phyloP scores from a whole-genome alignment of 805 yeast genomes.

The Metschnikowia vanudenii region DNA sequence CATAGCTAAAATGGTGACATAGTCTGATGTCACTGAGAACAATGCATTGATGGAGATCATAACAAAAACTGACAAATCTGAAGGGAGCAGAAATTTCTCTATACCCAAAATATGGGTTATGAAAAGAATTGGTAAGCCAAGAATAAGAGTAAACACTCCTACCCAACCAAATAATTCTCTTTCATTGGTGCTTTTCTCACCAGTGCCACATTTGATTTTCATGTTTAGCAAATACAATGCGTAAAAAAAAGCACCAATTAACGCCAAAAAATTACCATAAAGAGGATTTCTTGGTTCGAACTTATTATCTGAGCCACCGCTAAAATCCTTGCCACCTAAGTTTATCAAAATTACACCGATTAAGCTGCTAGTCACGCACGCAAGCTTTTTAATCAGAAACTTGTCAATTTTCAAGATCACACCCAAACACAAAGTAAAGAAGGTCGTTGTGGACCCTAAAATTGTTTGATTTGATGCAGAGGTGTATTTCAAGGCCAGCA shows the following conservation, averaged over 20 bases:
- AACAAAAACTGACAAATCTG: constrained; percentile 29
- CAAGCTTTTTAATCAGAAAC: constrained; percentile 40
- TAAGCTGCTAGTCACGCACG: constrained; percentile 45
- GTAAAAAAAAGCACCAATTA: constrained; percentile 47
- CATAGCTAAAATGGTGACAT: constrained; percentile 49
- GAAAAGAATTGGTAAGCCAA: constrained; percentile 40
- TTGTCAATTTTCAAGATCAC: constrained; percentile 39
- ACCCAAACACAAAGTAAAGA: constrained; percentile 50
- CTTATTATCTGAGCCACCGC: constrained; percentile 17
- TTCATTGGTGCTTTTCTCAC: constrained; percentile 45
- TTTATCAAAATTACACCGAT: constrained; percentile 48
- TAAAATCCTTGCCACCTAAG: constrained; percentile 15
- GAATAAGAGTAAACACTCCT: constrained; percentile 42
- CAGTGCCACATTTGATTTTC: constrained; percentile 45
- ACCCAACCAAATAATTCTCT: constrained; percentile 46
- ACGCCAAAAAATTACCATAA: constrained; percentile 46
- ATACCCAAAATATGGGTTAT: constrained; percentile 36
- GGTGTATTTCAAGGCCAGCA: constrained; percentile 47
- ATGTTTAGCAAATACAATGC: constrained; percentile 45
- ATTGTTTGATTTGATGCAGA: constrained; percentile 54
- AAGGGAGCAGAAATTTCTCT: constrained; percentile 44
- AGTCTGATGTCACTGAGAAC: constrained; percentile 49
- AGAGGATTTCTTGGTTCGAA: constrained; percentile 37
- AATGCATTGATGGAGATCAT: constrained; percentile 43
- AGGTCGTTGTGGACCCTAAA: constrained; percentile 49